Evolutionary conservation across 768 basidiomycete genomes (phyloP).

Genomic region (Panaeolus cyanescens): DNA sequence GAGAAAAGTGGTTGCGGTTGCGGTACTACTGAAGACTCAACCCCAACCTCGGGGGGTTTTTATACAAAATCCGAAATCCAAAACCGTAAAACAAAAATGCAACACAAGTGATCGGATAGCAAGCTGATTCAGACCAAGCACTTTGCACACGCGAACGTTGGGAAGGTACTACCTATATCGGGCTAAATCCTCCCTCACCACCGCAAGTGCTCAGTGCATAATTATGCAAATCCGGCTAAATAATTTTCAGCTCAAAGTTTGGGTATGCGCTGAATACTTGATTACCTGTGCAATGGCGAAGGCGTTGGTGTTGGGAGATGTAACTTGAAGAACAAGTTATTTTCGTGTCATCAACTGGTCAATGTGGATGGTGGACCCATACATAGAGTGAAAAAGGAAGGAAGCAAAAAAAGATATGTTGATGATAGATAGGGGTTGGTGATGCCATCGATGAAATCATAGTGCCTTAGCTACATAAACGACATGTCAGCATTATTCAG

Average conservation of each 20-base stretch:
- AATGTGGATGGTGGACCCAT: not conserved
- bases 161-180: not conserved
- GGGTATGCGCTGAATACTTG: too few species aligned
- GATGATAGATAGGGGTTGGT: not conserved
- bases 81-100: not conserved
- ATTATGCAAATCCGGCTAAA: too few species aligned
- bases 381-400: slow-evolving; percentile 2
- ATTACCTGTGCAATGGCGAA: too few species aligned
- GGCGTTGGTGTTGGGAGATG: too few species aligned
- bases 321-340: not conserved
- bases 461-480: too few species aligned
- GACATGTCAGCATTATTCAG: not conserved
- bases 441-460: too few species aligned
- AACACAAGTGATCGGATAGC: not conserved
- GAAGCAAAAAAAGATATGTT: not conserved
- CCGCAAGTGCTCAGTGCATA: too few species aligned
- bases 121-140: not conserved
- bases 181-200: not conserved
- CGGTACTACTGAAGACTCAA: too few species aligned
- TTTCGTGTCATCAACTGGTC: not conserved
- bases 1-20: not conserved
- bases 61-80: not conserved
- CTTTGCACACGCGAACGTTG: not conserved
- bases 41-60: not conserved
- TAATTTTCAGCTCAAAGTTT: too few species aligned